phyloP scores from a whole-genome alignment of 345 rosid genomes.

The Arabis hirsuta region DNA sequence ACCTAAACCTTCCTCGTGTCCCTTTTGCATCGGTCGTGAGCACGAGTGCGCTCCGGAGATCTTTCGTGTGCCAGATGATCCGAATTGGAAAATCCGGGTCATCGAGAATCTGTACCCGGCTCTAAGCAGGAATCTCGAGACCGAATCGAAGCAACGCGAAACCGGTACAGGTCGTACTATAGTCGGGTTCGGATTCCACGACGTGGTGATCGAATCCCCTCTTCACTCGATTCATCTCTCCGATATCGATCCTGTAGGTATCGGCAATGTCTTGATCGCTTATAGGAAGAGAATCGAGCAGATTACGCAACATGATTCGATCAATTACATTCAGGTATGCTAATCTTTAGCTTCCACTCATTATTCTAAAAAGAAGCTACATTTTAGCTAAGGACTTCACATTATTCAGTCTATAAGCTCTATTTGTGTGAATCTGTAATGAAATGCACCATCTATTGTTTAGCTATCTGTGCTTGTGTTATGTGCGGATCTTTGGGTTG shows the following conservation, averaged over 20 bases:
- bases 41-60: conserved; percentile 84
- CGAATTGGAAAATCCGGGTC: conserved; percentile 75
- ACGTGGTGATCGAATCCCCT: conserved; percentile 85
- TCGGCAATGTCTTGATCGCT: conserved; percentile 68
- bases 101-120: conserved; percentile 90
- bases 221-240: conserved; percentile 65
- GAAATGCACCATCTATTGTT: background rate
- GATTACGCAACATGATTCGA: conserved; percentile 51
- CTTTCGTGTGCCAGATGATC: conserved; percentile 67
- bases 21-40: conserved; percentile 89
- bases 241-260: conserved; percentile 59
- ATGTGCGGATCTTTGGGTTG: conserved; percentile 15
- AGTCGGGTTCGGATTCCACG: conserved; percentile 78
- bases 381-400: no score
- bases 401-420: background rate
- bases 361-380: no score
- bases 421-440: background rate
- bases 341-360: no score
- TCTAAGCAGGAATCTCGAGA: conserved; percentile 57
- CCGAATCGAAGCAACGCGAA: conserved; percentile 25
- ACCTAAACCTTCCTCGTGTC: conserved; percentile 51
- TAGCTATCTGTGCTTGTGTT: conserved; percentile 8
- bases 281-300: conserved; percentile 77
- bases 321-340: conserved; percentile 73
- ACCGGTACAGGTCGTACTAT: conserved; percentile 36